phyloP scores from a whole-genome alignment of 1,139 yeast species.

The Saccharomycopsis crataegensis region DNA sequence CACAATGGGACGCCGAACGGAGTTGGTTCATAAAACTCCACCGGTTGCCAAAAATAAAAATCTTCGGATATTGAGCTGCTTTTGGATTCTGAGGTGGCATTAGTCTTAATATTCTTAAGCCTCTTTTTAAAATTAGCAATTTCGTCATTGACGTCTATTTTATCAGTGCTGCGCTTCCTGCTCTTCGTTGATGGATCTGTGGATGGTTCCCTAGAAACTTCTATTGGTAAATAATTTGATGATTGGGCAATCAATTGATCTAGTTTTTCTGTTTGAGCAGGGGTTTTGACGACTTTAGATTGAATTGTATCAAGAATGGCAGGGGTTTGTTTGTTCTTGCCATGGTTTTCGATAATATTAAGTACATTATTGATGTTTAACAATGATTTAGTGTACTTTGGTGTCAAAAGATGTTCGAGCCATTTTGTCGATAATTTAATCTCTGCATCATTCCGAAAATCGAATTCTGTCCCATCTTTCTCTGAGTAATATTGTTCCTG shows the following conservation, averaged over 20 bases:
- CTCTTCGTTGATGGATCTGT: background rate
- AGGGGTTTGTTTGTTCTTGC: background rate
- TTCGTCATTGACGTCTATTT: slow-evolving; percentile 1
- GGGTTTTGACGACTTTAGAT: background rate
- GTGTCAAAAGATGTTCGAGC: slow-evolving; percentile 1
- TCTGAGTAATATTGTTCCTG: background rate
- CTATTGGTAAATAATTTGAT: background rate
- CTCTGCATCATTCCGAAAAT: background rate
- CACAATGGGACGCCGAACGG: slow-evolving; percentile 11
- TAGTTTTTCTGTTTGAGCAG: background rate
- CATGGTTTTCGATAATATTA: background rate
- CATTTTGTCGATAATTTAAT: slow-evolving; percentile 6
- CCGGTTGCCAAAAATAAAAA: slow-evolving; percentile 1
- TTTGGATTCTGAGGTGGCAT: background rate
- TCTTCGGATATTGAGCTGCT: background rate
- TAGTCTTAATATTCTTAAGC: background rate
- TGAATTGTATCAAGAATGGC: background rate
- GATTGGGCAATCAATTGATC: background rate
- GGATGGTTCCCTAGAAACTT: background rate
- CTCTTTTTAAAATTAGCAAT: slow-evolving; percentile 2
- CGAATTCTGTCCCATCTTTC: background rate
- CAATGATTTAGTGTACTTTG: background rate
- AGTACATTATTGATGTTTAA: background rate
- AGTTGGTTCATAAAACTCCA: slow-evolving; percentile 8
- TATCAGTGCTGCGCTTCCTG: background rate